phyloP scores from a whole-genome alignment of 352 stramenopile species.

The Pythium brassicae region DNA sequence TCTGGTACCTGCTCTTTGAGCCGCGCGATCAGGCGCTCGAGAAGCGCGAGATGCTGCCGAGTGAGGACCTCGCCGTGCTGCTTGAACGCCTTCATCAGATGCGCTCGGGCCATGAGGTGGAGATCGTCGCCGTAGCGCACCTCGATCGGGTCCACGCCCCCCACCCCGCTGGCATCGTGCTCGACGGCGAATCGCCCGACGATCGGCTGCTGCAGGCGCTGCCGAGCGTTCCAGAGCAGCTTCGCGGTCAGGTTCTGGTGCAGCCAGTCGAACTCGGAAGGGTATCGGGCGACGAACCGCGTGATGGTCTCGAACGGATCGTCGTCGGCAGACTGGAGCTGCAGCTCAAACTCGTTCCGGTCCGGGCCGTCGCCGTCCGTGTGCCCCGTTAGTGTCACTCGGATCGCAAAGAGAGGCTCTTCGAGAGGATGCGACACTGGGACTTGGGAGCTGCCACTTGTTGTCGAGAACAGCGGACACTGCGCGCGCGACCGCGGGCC shows the following conservation, averaged over 20 bases:
- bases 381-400: not conserved
- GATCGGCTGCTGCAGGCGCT: conserved; percentile 14
- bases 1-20: conserved; percentile 8
- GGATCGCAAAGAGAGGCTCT: conserved; percentile 9
- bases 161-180: not conserved
- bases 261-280: conserved; percentile 20
- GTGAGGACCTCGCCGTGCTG: not conserved
- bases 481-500: not conserved
- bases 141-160: conserved; percentile 13
- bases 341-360: not conserved
- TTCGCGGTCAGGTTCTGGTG: conserved; percentile 27
- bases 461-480: not conserved
- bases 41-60: not conserved
- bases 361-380: not conserved
- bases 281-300: conserved; percentile 4
- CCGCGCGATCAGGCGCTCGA: not conserved
- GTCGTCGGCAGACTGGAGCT: conserved; percentile 8
- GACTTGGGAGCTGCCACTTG: not conserved
- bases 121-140: conserved; percentile 39
- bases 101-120: conserved; percentile 22
- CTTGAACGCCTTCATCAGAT: conserved; percentile 7
- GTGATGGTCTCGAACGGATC: conserved; percentile 17
- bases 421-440: not conserved
- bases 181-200: conserved; percentile 13
- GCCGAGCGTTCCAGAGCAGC: conserved; percentile 30